These are phyloP conservation scores for Trichophyton equinum DNA, from an alignment of 2,329 filamentous ascomycete genomes.

Conservation along the genomic window DNA sequence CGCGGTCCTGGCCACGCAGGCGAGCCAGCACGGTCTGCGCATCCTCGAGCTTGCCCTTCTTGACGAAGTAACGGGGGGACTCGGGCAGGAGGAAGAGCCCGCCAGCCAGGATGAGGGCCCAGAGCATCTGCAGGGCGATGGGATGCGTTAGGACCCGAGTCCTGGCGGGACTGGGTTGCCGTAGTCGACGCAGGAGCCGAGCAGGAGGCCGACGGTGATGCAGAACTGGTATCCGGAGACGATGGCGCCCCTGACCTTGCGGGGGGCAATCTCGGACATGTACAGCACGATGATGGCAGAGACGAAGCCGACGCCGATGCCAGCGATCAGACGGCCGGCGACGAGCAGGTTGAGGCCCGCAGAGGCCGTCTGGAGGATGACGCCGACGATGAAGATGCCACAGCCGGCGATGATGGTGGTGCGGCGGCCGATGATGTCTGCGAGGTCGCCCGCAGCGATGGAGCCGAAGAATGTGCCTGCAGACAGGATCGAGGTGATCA, in stretches of 20 bases:
- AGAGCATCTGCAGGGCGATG: conserved; percentile 66
- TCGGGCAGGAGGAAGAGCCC: conserved; percentile 71
- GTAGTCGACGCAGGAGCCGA: conserved; percentile 65
- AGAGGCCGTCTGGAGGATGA: conserved; percentile 52
- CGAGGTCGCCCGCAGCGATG: conserved; percentile 62
- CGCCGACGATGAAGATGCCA: conserved; percentile 55
- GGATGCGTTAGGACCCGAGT: conserved; percentile 64
- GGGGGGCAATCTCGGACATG: conserved; percentile 69
- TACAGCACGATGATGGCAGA: conserved; percentile 72
- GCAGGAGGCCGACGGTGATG: conserved; percentile 64
- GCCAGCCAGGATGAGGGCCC: conserved; percentile 59
- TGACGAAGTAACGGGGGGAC: conserved; percentile 75
- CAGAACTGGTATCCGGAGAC: conserved; percentile 78
- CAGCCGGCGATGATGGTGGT: conserved; percentile 62
- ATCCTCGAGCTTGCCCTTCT: conserved; percentile 55
- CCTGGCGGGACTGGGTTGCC: conserved; percentile 50
- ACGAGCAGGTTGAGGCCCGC: conserved; percentile 50
- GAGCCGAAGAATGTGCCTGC: conserved; percentile 68
- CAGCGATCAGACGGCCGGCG: conserved; percentile 60
- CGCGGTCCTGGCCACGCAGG: conserved; percentile 60
- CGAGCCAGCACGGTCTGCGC: conserved; percentile 52
- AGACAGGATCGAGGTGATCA: conserved; percentile 67
- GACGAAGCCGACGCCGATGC: conserved; percentile 68
- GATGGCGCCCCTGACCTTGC: conserved; percentile 63
- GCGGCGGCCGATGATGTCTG: conserved; percentile 55